Base-by-base conservation (phyloP, 306 rosid species). In the Aeschynomene evenia region DNA sequence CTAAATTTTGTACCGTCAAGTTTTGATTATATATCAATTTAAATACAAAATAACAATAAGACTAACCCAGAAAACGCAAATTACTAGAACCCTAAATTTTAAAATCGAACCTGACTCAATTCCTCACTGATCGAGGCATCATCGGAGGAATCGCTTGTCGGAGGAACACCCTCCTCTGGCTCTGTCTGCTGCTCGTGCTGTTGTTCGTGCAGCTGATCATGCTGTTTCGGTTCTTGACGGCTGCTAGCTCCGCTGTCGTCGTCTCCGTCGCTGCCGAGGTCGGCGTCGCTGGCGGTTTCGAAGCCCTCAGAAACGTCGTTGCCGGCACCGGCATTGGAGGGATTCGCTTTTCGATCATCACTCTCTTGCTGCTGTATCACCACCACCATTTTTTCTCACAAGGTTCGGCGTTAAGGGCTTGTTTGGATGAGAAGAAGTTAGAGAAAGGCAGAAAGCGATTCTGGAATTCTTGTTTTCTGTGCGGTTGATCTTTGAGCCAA, bases 281-380 rank as follows among this genome's bases (percentile, higher is more conserved):
- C 81, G 43, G 72, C n/a, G 22, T 76, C 85, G 49, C 85, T 81
- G 79, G 85, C 85, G 22, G 85, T 76, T 81, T 81, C 79, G n/a
- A 76, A 76, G 68, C 79, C 85, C 9, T 76, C 81, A 58, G 73
- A 79, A 36, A 57, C 69, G 20, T 79, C 83, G 31, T 66, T 49
- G 6, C 13, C 37, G 12, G 58, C 39, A 15, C n/a, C 48, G 5
- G 53, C 49, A n/a, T 14, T 60, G 15, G 78, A 52, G 12, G 57
- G 78, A 16, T 52, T 71, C 4, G 26, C 21, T 45, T 43, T 66
- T 43, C 20, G 63, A 24, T 76, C 58, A 2, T 66, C 49, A 1
- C 1, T 66, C 34, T 76, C 78, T 7, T 71, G 58, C 19, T 56
- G 67, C 3, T 51, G 50, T 13, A 59, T 66, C 33, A 52, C 36